Conservation (phyloP, 306 rosid genomes). For the Lotus japonicus region DNA sequence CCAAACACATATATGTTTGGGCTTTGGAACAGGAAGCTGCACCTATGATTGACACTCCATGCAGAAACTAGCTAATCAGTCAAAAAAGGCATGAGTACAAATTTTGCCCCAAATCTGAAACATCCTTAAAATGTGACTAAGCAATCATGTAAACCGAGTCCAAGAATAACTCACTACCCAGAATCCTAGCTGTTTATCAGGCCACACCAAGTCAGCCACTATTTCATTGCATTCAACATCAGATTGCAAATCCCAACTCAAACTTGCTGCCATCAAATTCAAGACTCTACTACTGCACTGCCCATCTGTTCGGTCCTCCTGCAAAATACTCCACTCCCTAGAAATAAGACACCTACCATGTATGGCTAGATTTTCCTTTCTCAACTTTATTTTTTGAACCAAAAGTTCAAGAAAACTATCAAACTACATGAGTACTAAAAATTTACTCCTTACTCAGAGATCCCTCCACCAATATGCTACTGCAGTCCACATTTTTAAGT, state of each 20-base stretch:
- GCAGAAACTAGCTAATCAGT: background rate
- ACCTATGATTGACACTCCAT: background rate
- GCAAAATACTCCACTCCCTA: no score
- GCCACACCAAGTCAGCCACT: background rate
- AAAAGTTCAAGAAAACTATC: no score
- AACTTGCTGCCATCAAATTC: background rate
- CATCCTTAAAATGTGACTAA: background rate
- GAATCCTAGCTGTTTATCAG: background rate
- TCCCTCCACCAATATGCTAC: background rate
- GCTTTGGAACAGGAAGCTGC: background rate
- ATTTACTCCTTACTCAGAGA: background rate
- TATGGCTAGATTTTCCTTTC: no score
- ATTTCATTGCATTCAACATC: background rate
- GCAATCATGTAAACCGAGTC: background rate
- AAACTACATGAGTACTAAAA: no score
- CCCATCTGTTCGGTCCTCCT: background rate
- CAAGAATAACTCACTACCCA: background rate
- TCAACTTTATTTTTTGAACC: no score
- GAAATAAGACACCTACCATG: no score
- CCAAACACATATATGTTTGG: background rate
- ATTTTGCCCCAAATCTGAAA: background rate
- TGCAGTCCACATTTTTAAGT: background rate
- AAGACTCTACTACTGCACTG: background rate
- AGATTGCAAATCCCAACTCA: slow-evolving; percentile 1
- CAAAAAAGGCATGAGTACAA: background rate